A percentile compares a stretch with the other conserved stretches of the same genome.
Evolutionary conservation across 345 rosid genomes (phyloP).

Genomic region (Eucalyptus sp.): DNA sequence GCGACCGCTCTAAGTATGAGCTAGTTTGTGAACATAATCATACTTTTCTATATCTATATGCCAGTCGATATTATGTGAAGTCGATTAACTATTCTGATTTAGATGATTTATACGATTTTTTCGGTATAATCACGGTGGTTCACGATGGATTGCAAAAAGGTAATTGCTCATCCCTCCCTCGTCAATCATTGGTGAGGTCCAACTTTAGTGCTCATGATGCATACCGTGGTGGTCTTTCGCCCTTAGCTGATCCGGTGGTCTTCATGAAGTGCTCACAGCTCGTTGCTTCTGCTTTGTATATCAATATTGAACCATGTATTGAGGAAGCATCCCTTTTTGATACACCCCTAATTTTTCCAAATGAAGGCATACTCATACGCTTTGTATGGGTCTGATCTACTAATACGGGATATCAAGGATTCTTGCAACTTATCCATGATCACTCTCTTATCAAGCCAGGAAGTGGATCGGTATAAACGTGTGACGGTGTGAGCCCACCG

Average conservation of each 20-base stretch:
- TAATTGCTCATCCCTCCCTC: not conserved
- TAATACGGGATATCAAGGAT: not conserved
- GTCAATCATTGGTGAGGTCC: not conserved
- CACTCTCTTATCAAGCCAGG: too few species aligned
- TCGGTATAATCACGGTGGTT: not conserved
- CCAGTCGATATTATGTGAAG: not conserved
- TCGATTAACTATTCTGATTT: not conserved
- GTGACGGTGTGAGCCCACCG: not conserved
- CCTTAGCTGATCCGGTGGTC: not conserved
- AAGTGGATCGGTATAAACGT: too few species aligned
- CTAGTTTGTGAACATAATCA: not conserved
- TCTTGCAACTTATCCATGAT: not conserved
- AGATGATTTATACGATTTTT: too few species aligned
- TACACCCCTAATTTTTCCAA: not conserved
- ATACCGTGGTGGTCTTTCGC: too few species aligned
- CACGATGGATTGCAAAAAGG: not conserved
- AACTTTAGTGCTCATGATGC: not conserved
- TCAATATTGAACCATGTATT: not conserved
- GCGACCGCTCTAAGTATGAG: not conserved
- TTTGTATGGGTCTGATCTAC: not conserved
- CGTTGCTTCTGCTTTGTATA: not conserved
- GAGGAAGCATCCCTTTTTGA: not conserved
- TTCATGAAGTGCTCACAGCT: not conserved
- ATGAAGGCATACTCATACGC: not conserved
- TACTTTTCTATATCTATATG: not conserved